These are phyloP conservation scores for Globisporangium barbulae DNA, from an alignment of 352 stramenopile genomes.

Conservation along the genomic window DNA sequence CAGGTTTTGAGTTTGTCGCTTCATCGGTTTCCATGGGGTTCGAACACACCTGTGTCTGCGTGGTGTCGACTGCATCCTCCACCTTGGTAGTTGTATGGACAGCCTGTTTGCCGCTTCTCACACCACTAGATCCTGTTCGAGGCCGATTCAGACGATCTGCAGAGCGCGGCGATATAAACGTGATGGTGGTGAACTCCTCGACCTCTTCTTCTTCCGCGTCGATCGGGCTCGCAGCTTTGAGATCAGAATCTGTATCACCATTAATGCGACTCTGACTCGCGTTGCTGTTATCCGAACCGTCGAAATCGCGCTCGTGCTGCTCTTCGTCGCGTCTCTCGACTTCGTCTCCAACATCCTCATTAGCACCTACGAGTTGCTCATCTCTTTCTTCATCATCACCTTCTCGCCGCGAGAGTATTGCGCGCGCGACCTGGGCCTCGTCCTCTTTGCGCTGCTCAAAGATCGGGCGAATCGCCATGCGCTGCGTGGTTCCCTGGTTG, in stretches of 20 bases:
- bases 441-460: conserved; percentile 58
- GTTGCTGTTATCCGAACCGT: not conserved
- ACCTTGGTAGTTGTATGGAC: not conserved
- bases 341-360: not conserved
- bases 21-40: no score
- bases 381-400: conserved; percentile 5
- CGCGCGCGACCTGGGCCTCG: conserved; percentile 26
- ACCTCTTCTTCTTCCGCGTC: not conserved
- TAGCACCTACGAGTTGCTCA: not conserved
- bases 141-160: not conserved
- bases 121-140: not conserved
- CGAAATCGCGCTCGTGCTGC: no score
- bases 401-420: conserved; percentile 26
- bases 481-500: conserved; percentile 42
- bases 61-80: not conserved
- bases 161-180: conserved; percentile 9
- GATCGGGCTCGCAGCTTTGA: not conserved
- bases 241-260: not conserved
- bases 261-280: not conserved
- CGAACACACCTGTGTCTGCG: not conserved
- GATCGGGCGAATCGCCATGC: conserved; percentile 68
- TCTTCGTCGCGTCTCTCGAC: not conserved
- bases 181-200: conserved; percentile 9
- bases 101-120: not conserved
- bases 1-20: no score